These are phyloP conservation scores for Irpex sp. DNA, from an alignment of 1,284 basidiomycete genomes.

Conservation along the genomic window DNA sequence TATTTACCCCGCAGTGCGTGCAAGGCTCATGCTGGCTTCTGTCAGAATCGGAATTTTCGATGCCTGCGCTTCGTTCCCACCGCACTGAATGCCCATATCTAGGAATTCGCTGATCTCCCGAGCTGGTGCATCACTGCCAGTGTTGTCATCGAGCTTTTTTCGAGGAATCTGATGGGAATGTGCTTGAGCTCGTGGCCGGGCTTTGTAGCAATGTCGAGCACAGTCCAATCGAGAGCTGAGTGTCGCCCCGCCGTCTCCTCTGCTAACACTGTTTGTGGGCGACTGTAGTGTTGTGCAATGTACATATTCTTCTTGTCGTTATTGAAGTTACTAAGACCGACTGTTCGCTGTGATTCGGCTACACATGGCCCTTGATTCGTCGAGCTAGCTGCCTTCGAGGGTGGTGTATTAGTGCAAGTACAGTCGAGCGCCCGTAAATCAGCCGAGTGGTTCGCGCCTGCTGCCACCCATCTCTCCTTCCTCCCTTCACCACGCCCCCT, in stretches of 20 bases:
- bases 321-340: background rate
- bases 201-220: background rate
- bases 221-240: background rate
- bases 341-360: background rate
- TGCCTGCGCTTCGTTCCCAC: background rate
- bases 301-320: background rate
- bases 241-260: background rate
- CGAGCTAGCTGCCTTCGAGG: background rate
- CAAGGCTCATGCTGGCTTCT: background rate
- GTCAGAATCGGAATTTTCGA: background rate
- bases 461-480: conserved; percentile 1
- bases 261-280: background rate
- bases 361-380: background rate
- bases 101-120: background rate
- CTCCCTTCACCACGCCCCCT: background rate
- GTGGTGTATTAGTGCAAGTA: background rate
- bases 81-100: background rate
- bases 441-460: conserved; percentile 2
- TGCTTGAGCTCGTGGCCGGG: background rate
- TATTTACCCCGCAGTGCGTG: background rate
- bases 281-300: no score
- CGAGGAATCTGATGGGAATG: background rate
- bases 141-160: conserved; percentile 5
- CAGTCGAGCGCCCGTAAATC: conserved; percentile 1
- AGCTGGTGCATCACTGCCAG: background rate